Conservation (phyloP, 2,329 filamentous ascomycete genomes). For the Cladosporium cucumerinum region DNA sequence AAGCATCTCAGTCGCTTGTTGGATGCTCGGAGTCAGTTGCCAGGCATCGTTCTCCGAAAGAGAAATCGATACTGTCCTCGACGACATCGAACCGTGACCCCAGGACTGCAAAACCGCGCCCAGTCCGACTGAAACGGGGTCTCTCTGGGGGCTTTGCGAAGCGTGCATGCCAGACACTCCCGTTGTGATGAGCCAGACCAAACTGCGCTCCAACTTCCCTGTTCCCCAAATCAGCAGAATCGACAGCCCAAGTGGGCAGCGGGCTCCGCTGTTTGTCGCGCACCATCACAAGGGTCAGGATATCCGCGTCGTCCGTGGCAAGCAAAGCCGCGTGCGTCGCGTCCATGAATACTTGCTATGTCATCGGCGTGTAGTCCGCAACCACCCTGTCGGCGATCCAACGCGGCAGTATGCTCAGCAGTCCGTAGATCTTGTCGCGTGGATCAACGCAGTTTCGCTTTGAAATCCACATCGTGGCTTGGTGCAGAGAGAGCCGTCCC, state of each 20-base stretch:
- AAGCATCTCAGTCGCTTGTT: neutral
- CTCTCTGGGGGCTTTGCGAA: neutral
- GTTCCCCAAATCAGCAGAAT: neutral
- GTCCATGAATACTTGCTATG: neutral
- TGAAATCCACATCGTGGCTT: neutral
- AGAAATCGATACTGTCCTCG: neutral
- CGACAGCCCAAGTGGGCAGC: neutral
- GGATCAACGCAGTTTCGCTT: neutral
- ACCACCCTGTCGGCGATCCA: neutral
- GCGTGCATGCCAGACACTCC: neutral
- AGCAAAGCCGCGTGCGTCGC: neutral
- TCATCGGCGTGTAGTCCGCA: neutral
- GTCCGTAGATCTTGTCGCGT: neutral
- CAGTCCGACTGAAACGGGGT: neutral
- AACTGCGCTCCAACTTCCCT: neutral
- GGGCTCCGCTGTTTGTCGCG: neutral
- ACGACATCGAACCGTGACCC: neutral
- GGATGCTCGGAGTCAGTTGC: neutral
- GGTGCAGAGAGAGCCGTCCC: neutral
- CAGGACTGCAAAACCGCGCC: neutral
- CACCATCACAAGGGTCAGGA: neutral
- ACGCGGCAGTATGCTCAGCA: neutral
- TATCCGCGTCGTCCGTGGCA: neutral
- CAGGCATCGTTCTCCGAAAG: neutral
- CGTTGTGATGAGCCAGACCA: neutral